Percentiles rank a stretch among this genome's conserved stretches.
Evolutionary conservation across 345 rosid species (phyloP).

Genomic region (Rhizophora apiculata): DNA sequence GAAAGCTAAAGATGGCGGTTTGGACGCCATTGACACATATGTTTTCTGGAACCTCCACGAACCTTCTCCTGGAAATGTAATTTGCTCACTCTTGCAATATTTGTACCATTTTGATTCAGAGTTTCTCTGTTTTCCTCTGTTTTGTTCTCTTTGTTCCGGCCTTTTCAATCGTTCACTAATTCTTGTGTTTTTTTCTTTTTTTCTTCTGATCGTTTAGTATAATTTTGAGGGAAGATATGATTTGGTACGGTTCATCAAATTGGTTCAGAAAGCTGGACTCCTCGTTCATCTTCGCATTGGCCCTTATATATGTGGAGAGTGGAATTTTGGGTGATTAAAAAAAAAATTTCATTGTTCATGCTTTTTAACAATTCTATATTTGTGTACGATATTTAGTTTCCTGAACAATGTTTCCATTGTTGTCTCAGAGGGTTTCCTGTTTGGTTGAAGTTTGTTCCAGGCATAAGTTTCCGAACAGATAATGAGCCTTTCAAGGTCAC

Average conservation of each 20-base stretch:
- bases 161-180: not conserved
- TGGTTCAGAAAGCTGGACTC: conserved; percentile 23
- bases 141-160: not conserved
- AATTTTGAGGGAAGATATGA: conserved; percentile 31
- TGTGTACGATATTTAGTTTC: not conserved
- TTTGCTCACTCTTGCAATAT: not conserved
- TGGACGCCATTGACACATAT: conserved; percentile 29
- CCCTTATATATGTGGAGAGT: conserved; percentile 27
- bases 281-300: conserved; percentile 27
- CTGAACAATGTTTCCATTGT: not conserved
- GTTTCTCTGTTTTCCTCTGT: conserved; percentile 1
- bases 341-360: not conserved
- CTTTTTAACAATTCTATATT: not conserved
- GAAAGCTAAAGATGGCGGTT: conserved; percentile 32
- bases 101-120: not conserved
- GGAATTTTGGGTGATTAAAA: conserved; percentile 25
- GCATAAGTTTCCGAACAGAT: conserved; percentile 27
- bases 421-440: conserved; percentile 29
- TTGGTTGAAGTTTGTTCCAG: conserved; percentile 33
- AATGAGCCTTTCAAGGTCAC: conserved; percentile 32
- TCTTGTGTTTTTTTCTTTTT: not conserved
- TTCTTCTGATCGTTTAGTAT: conserved; percentile 9
- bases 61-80: conserved; percentile 32
- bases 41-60: conserved; percentile 33
- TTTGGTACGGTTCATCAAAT: conserved; percentile 24